Base-by-base conservation (phyloP, 176 grass and related monocot species). In the Cenchrus fungigraminus region DNA sequence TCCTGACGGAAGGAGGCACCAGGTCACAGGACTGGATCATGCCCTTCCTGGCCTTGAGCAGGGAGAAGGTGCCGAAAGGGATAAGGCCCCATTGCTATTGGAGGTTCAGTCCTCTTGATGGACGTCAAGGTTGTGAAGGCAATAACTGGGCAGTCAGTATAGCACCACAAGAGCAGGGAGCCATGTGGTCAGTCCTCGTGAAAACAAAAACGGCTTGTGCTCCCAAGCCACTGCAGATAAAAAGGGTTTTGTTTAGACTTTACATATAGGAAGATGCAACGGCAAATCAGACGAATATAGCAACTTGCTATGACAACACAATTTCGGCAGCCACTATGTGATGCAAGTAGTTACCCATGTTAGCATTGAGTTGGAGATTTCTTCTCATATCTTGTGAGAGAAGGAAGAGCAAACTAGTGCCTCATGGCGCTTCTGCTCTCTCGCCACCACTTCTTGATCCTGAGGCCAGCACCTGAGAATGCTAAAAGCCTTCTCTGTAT, bases 361-460 rank as follows among this genome's bases (percentile, higher is more conserved):
- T 99, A 71, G 97, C 93, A 93, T 93, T 4, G 97, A 99, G 88
- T 89, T 99, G 82, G 93, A 99, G 60, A 96, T 99, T 67, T 99
- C 91, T 81, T 99, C 93, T 49, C 86, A 94, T 74, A 98, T 92
- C 88, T 91, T 94, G 68, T 90, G 89, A 58, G 96, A 89, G 85
- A 95, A 98, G 81, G 96, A 94, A 61, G 86, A 87, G 9, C 93
- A 92, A 79, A 98, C 85, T 46, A 95, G 53, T 29, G 90, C 79
- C 76, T 92, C 97, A 25, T 70, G 83, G 47, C 9, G 84, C 91
- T 99, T 99, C 91, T 99, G 31, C 31, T 93, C 81, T 99, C 93
- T 47, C 97, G 92, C 97, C 97, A 94, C 93, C 93, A 99, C 70
- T 81, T 96, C 12, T 99, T 93, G 46, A 99, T 96, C 63, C 93